Evolutionary conservation across 1,284 basidiomycete species (phyloP).

Genomic region (Naganishia sp.): DNA sequence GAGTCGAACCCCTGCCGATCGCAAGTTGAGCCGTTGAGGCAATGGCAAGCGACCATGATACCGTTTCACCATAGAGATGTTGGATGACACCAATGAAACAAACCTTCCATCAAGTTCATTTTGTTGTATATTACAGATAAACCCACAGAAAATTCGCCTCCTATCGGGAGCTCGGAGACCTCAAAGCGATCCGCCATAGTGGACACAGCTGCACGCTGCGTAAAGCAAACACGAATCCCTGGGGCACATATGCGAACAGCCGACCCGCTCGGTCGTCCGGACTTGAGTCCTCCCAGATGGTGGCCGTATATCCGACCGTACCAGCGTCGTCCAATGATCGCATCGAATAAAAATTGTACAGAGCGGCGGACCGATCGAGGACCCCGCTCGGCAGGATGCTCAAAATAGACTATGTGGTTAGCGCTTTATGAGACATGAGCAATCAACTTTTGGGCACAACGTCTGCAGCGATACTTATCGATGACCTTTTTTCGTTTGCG

Average conservation of each 20-base stretch:
- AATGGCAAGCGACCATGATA: constrained; percentile 28
- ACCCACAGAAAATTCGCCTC: too few relatives aligned
- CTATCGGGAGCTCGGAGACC: too few relatives aligned
- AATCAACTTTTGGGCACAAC: neutral
- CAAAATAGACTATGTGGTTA: constrained; percentile 8
- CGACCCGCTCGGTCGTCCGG: too few relatives aligned
- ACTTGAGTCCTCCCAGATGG: too few relatives aligned
- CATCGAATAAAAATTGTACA: constrained; percentile 1
- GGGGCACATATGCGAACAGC: too few relatives aligned
- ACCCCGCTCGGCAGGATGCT: constrained; percentile 11
- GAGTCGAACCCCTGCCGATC: constrained; percentile 29
- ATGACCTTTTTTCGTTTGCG: constrained; percentile 6
- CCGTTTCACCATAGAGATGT: constrained; percentile 31
- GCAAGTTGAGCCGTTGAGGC: constrained; percentile 28
- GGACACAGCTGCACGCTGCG: too few relatives aligned
- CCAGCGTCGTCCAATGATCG: constrained; percentile 5
- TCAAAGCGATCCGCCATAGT: too few relatives aligned
- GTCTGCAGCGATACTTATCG: neutral
- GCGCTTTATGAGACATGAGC: neutral
- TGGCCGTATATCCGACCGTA: too few relatives aligned
- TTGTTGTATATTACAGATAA: too few relatives aligned
- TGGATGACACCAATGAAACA: neutral
- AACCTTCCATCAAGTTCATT: too few relatives aligned
- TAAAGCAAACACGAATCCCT: too few relatives aligned
- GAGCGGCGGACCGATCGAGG: constrained; percentile 1